Conservation (phyloP, 2,329 filamentous ascomycete species). For the Ascochyta viciae-villosae region DNA sequence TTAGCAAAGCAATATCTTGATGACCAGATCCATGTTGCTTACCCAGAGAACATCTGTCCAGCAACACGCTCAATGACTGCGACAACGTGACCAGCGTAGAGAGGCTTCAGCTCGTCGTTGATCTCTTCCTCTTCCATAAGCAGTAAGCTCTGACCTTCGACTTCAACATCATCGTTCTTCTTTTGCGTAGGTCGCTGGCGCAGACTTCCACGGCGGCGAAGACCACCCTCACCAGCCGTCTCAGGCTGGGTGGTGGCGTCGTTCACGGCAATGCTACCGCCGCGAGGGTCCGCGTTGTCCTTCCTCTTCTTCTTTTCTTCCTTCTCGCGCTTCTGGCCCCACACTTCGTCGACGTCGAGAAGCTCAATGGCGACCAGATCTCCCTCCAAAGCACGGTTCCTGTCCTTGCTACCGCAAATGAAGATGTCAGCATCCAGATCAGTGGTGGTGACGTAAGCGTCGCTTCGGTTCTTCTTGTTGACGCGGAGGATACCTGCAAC, state of each 20-base stretch:
- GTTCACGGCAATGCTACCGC: constrained; percentile 75
- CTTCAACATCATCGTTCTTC: constrained; percentile 99
- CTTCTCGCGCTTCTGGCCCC: constrained; percentile 98
- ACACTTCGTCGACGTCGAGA: constrained; percentile 96
- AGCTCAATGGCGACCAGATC: constrained; percentile 96
- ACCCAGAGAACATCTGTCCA: constrained; percentile 95
- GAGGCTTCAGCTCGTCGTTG: constrained; percentile 95
- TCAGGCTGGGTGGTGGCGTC: constrained; percentile 64
- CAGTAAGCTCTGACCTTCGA: constrained; percentile 95
- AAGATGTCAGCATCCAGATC: constrained; percentile 99
- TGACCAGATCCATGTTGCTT: constrained; percentile 10
- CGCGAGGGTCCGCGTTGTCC: constrained; percentile 92
- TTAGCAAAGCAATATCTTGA: constrained; percentile 16
- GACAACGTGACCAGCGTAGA: constrained; percentile 96
- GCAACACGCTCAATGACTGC: constrained; percentile 96
- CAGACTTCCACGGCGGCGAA: constrained; percentile 91
- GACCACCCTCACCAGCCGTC: constrained; percentile 76
- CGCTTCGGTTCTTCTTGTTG: constrained; percentile 99
- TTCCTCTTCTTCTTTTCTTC: constrained; percentile 99
- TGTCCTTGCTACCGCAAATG: constrained; percentile 98
- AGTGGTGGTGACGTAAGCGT: constrained; percentile 94
- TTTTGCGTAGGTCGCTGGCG: constrained; percentile 97
- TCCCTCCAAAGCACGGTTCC: constrained; percentile 94
- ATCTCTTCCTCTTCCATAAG: constrained; percentile 99
- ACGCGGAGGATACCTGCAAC: constrained; percentile 96